These are phyloP conservation scores for Clitopilus hobsonii DNA, from an alignment of 768 basidiomycete species.

Conservation along the genomic window DNA sequence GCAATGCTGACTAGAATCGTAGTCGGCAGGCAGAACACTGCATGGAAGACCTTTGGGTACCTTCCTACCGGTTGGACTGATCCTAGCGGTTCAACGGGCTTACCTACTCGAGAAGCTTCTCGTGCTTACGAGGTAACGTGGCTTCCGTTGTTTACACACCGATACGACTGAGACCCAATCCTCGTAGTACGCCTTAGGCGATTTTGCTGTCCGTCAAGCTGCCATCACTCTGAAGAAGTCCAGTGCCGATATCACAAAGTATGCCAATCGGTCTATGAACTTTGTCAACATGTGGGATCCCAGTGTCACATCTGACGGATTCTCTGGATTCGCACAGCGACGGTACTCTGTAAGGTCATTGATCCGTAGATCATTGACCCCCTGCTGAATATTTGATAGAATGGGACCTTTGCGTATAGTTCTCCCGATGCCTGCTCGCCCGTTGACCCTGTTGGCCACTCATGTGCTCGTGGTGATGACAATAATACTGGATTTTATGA, in stretches of 20 bases:
- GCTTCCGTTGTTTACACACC: background rate
- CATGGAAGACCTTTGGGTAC: conserved; percentile 45
- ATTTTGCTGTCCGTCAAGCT: conserved; percentile 52
- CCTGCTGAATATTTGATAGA: conserved; percentile 28
- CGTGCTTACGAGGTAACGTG: conserved; percentile 39
- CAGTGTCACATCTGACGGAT: conserved; percentile 39
- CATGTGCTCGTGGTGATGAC: conserved; percentile 44
- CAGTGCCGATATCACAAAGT: conserved; percentile 31
- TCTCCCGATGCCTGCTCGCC: conserved; percentile 47
- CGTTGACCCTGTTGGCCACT: conserved; percentile 39
- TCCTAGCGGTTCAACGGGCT: conserved; percentile 40
- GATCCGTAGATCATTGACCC: too few species aligned
- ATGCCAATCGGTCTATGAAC: conserved; percentile 47
- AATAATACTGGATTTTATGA: conserved; percentile 51
- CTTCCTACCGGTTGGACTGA: conserved; percentile 47
- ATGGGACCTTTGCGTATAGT: conserved; percentile 46
- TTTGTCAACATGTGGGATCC: conserved; percentile 48
- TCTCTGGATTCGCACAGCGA: conserved; percentile 42
- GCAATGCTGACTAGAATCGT: background rate
- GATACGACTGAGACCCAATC: background rate
- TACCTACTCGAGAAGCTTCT: conserved; percentile 47
- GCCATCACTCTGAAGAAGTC: conserved; percentile 35
- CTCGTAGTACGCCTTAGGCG: conserved; percentile 40
- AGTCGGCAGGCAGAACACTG: conserved; percentile 49
- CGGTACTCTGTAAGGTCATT: conserved; percentile 29